A percentile compares a stretch with the other conserved stretches of the same genome.
These are phyloP conservation scores for Mitragyna speciosa DNA, from an alignment of 257 asterid genomes.

Conservation along the genomic window DNA sequence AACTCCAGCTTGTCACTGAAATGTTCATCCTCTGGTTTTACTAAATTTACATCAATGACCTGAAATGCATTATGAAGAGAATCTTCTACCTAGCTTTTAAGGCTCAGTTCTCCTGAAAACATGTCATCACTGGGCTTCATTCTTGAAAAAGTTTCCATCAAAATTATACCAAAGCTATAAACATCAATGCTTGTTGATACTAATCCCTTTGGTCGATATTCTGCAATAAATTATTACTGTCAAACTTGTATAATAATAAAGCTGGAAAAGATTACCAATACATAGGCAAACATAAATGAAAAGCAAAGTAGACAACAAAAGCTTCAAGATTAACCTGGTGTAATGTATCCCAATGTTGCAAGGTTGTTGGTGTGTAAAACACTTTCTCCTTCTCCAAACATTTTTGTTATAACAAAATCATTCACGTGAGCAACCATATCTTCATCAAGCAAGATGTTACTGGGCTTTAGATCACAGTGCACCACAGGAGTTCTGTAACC, in stretches of 20 bases:
- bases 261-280: background rate
- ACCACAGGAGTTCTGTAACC: constrained; percentile 28
- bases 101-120: background rate
- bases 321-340: background rate
- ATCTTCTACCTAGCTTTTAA: background rate
- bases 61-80: background rate
- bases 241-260: background rate
- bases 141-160: constrained; percentile 7
- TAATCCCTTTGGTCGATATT: background rate
- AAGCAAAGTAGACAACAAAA: background rate
- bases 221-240: background rate
- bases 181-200: constrained; percentile 2
- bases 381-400: constrained; percentile 30
- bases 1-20: constrained; percentile 17
- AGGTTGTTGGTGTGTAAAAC: constrained; percentile 29
- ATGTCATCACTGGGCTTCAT: constrained; percentile 7
- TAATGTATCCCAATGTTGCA: constrained; percentile 3
- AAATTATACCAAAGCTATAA: constrained; percentile 5
- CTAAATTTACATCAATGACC: constrained; percentile 23
- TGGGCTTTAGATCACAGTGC: constrained; percentile 33
- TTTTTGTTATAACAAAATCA: constrained; percentile 33
- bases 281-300: too few relatives aligned
- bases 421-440: background rate
- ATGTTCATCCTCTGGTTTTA: constrained; percentile 16
- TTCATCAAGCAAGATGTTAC: background rate